These are phyloP conservation scores for Cryptosporidium andersoni DNA, from an alignment of 169 alveolate genomes.

Conservation along the genomic window DNA sequence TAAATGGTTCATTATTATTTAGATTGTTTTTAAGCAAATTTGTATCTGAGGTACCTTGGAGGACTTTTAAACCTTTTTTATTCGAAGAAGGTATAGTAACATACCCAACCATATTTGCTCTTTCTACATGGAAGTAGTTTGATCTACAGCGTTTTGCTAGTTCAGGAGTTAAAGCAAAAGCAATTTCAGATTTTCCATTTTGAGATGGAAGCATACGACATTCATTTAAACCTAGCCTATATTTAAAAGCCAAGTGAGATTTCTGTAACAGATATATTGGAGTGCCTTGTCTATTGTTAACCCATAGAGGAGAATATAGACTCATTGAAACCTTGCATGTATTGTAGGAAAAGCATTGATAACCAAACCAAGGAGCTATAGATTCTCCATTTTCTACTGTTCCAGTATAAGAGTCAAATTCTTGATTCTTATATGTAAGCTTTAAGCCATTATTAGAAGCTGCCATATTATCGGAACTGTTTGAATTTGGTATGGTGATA, in stretches of 20 bases:
- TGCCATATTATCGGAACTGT: constrained; percentile 6
- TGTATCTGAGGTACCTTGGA: not conserved
- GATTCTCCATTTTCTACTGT: not conserved
- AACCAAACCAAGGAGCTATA: constrained; percentile 47
- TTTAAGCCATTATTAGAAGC: not conserved
- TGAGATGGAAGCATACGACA: constrained; percentile 33
- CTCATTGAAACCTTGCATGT: constrained; percentile 42
- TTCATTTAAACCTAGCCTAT: constrained; percentile 44
- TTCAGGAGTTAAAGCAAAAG: constrained; percentile 52
- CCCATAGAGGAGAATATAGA: constrained; percentile 35
- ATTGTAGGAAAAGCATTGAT: constrained; percentile 16
- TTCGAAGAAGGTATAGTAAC: constrained; percentile 42
- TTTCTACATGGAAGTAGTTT: constrained; percentile 31
- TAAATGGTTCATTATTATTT: not conserved
- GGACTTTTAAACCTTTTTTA: not conserved
- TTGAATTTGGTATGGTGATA: not conserved
- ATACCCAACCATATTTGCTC: constrained; percentile 43
- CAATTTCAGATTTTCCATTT: constrained; percentile 33
- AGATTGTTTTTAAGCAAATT: not conserved
- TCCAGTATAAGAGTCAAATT: not conserved
- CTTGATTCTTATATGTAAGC: not conserved
- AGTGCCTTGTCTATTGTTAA: constrained; percentile 30
- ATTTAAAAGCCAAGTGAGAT: constrained; percentile 22
- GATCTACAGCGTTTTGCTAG: constrained; percentile 19
- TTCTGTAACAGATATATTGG: constrained; percentile 48